Evolutionary conservation across 192 early-diverging fungal species (phyloP).

Genomic region (Paraglomus brasilianum): DNA sequence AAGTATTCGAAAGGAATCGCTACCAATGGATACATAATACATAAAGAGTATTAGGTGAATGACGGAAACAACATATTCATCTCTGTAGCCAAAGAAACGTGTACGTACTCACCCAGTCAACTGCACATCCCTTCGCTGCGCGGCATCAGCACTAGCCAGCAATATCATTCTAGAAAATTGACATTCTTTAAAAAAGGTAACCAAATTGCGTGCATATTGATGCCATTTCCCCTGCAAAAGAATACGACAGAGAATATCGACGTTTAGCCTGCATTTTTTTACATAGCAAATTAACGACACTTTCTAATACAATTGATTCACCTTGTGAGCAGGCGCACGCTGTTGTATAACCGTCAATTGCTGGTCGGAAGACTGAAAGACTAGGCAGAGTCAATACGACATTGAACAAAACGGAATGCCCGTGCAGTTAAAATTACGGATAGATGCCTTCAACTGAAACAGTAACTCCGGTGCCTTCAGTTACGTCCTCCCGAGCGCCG

Average conservation of each 20-base stretch:
- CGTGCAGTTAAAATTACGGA: background rate
- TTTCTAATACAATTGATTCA: background rate
- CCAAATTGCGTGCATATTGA: slow-evolving; percentile 49
- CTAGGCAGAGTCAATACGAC: slow-evolving; percentile 19
- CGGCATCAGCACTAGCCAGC: slow-evolving; percentile 68
- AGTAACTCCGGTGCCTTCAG: slow-evolving; percentile 34
- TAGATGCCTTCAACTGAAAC: slow-evolving; percentile 46
- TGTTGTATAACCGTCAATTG: slow-evolving; percentile 72
- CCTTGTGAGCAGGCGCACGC: slow-evolving; percentile 57
- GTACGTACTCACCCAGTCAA: slow-evolving; percentile 44
- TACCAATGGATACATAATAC: no score
- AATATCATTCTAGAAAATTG: slow-evolving; percentile 58
- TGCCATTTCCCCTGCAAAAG: slow-evolving; percentile 42
- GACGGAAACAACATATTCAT: slow-evolving; percentile 22
- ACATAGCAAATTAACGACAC: background rate
- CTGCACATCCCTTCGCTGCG: slow-evolving; percentile 59
- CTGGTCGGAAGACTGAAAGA: slow-evolving; percentile 65
- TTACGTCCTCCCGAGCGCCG: slow-evolving; percentile 45
- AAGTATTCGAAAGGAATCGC: background rate
- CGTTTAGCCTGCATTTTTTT: background rate
- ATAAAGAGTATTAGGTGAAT: slow-evolving; percentile 9
- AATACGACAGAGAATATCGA: background rate
- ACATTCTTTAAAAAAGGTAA: slow-evolving; percentile 52
- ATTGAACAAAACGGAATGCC: background rate
- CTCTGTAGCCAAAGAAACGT: slow-evolving; percentile 35